Evolutionary conservation across 495 filamentous ascomycete species (phyloP), one percentile per base, ranked within the genome.

Genomic region (Neurospora intermedia): DNA sequence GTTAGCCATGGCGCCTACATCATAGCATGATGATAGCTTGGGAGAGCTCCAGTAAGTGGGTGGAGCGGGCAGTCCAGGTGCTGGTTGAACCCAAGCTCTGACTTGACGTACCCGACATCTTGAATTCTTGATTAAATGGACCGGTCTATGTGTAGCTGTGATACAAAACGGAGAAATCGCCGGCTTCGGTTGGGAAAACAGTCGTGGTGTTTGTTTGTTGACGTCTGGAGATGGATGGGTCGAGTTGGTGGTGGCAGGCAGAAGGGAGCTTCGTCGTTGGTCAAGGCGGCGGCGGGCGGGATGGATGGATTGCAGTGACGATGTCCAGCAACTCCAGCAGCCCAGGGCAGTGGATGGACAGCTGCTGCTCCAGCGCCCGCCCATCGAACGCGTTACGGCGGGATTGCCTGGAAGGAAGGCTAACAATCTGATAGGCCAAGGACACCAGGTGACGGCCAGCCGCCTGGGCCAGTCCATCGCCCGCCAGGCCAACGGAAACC

Each of bases 31-130:
- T 66, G 54, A 66, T 66, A 66, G 27, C 27, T 62, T 66, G 27
- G 27, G 27, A 3, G 31, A 66, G 54, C 54, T 66, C 15, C 54
- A 66, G 27, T 66, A 72, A 72, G 75, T 74, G 76, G 76, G 80
- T 48, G 62, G 66, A 79, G 74, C 73, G 75, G 74, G 75, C 72
- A 74, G 46, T 11, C 62, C 71, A 71, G 72, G 43, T 74, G 76
- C n/a, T 70, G 73, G 74, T 72, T 70, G 73, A 69, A 39, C 39
- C 59, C 74, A 40, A 76, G 78, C 77, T 38, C 35, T 72, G 48
- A 77, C 77, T 73, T 74, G 73, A 78, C 80, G 23, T 78, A 81
- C 83, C 84, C 78, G 84, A 83, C 84, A 85, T 85, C 62, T 79
- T 84, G 83, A 82, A 75, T 71, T 74, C 38, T 71, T 48, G 62